Evolutionary conservation across 345 rosid genomes (phyloP).

Genomic region (Citrus reticulata): DNA sequence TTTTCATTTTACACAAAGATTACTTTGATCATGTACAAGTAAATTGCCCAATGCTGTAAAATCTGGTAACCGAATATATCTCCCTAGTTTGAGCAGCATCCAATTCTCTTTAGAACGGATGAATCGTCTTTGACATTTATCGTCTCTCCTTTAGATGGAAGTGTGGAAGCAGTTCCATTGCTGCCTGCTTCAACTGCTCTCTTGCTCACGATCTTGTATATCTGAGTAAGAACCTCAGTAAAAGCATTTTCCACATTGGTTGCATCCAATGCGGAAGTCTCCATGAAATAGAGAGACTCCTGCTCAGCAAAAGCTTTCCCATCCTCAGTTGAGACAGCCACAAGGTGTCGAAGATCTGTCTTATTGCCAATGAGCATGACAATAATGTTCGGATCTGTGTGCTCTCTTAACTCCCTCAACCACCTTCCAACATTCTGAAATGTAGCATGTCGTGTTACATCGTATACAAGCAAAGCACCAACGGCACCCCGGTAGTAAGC

Average conservation of each 20-base stretch:
- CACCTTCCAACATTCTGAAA: constrained; percentile 46
- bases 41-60: background rate
- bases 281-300: constrained; percentile 48
- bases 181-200: constrained; percentile 47
- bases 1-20: background rate
- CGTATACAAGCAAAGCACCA: constrained; percentile 54
- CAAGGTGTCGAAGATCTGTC: constrained; percentile 48
- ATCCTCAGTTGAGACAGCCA: constrained; percentile 43
- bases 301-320: constrained; percentile 41
- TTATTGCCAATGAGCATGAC: constrained; percentile 56
- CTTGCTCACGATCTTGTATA: constrained; percentile 43
- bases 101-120: constrained; percentile 25
- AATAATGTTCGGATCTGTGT: constrained; percentile 49
- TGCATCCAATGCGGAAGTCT: constrained; percentile 50
- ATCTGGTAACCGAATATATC: background rate
- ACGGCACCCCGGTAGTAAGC: constrained; percentile 63
- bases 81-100: constrained; percentile 37
- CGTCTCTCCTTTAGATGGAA: constrained; percentile 35
- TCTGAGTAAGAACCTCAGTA: constrained; percentile 44
- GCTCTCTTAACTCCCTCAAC: constrained; percentile 47
- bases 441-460: constrained; percentile 46
- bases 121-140: constrained; percentile 42
- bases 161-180: constrained; percentile 22
- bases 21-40: constrained; percentile 12
- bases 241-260: constrained; percentile 52